Evolutionary conservation across 225 moss, liverwort and hornwort species (phyloP).

Genomic region (Thuidium tamariscinum): DNA sequence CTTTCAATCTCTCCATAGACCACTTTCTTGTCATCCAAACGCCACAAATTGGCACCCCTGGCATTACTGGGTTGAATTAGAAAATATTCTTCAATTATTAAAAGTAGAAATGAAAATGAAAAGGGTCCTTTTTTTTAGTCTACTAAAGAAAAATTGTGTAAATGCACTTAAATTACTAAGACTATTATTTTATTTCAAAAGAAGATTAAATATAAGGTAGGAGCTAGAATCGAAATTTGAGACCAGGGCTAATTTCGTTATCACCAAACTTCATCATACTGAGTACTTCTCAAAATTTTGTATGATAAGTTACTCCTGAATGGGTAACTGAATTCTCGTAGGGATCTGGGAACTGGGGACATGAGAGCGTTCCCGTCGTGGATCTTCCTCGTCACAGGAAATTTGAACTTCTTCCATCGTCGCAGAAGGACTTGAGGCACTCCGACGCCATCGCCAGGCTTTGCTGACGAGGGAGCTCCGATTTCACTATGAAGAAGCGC

Average conservation of each 20-base stretch:
- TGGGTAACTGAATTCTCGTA: neutral
- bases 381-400: neutral
- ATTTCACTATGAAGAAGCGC: constrained; percentile 20
- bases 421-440: neutral
- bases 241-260: neutral
- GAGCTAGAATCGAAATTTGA: neutral
- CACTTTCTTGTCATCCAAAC: too few species aligned
- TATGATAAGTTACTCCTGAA: neutral
- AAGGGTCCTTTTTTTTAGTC: too few species aligned
- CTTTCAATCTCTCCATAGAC: too few species aligned
- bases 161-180: fast-evolving
- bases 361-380: neutral
- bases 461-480: neutral
- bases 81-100: too few species aligned
- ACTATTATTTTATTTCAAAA: neutral
- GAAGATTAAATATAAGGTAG: neutral
- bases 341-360: neutral
- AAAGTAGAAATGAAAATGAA: too few species aligned
- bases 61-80: too few species aligned
- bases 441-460: neutral
- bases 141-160: neutral
- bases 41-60: too few species aligned
- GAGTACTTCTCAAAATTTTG: neutral
- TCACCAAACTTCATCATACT: neutral
- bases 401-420: neutral